These are phyloP conservation scores for Hygrocybe coccinea DNA, from an alignment of 768 basidiomycete species.

Conservation along the genomic window DNA sequence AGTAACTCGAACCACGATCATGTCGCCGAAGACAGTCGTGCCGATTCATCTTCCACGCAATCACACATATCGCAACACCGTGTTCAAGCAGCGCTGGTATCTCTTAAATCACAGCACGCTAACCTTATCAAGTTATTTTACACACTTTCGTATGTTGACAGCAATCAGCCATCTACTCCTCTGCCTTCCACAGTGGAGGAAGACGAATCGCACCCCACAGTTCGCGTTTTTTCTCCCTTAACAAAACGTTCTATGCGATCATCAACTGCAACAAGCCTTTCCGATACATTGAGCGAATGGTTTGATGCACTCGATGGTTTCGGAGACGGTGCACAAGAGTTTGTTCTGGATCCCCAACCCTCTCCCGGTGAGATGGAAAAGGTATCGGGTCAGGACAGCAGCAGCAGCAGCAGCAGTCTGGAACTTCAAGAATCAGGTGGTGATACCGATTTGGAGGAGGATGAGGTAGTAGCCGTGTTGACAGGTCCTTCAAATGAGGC, in stretches of 20 bases:
- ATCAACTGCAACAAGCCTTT: slow-evolving; percentile 46
- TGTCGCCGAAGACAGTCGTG: slow-evolving; percentile 10
- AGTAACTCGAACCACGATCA: neutral
- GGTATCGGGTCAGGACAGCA: slow-evolving; percentile 37
- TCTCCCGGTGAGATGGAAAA: slow-evolving; percentile 37
- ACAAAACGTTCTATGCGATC: slow-evolving; percentile 37
- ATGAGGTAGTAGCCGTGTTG: slow-evolving; percentile 11
- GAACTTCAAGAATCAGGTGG: slow-evolving; percentile 46
- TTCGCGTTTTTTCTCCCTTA: slow-evolving; percentile 25
- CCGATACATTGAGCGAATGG: slow-evolving; percentile 61
- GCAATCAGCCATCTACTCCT: slow-evolving; percentile 20
- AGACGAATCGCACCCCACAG: slow-evolving; percentile 22
- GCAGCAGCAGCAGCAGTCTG: slow-evolving; percentile 37
- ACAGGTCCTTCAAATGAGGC: neutral
- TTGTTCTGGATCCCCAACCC: slow-evolving; percentile 48
- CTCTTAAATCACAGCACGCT: slow-evolving; percentile 57
- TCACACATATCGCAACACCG: slow-evolving; percentile 33
- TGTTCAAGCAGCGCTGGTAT: slow-evolving; percentile 43
- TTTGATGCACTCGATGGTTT: slow-evolving; percentile 64
- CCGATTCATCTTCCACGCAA: slow-evolving; percentile 1
- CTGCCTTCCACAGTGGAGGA: slow-evolving; percentile 49
- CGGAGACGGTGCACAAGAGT: slow-evolving; percentile 63
- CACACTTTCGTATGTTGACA: slow-evolving; percentile 27
- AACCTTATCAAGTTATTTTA: slow-evolving; percentile 44
- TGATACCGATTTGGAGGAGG: slow-evolving; percentile 44